Base-by-base conservation (phyloP, 2,329 filamentous ascomycete genomes). In the Ceratocystis colombiana region DNA sequence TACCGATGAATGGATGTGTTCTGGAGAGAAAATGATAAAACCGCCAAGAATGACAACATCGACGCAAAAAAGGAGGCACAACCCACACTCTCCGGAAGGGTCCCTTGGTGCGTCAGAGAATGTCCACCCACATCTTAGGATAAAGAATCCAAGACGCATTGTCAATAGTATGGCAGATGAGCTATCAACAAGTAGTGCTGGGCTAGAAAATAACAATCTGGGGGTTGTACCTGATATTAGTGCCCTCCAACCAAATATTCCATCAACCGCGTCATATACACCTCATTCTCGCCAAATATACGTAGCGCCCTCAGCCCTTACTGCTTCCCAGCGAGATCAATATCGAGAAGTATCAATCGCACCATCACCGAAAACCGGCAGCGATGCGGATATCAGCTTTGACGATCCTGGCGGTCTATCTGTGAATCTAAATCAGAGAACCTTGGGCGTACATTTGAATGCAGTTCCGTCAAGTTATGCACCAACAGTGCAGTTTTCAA, bases 121-220 rank as follows among this genome's bases (percentile, higher is more conserved):
- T 59, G 15, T n/a, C 64, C 64, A 25, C 66, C 37, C 15, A 15
- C 30, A 50, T 53, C 46, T 48, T 15, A 6, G n/a, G 12, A 50
- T 22, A 30, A 44, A 28, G 15, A 46, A n/a, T 59, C 30, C 55
- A 59, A 59, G 55, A 59, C 55, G 33, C 28, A 37, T 15, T 20
- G 17, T 17, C 55, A 15, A 20, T 59, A 15, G 55, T 37, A 59
- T 59, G 55, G 28, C 17, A 25, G 37, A 61, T 61, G 25, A 61
- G 61, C 17, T 64, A 62, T 62, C 68, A 55, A 17, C 62, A 63
- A 30, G 64, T 64, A 30, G 45, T 64, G 28, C 53, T 66, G 8
- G 63, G 61, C 5, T 62, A 62, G 46, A 65, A 65, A 41, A 46
- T 10, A 48, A 10, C n/a, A 41, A 30, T 15, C 44, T 8, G 15